Evolutionary conservation across 2,329 filamentous ascomycete genomes (phyloP).

Genomic region (Aspergillus proliferans): DNA sequence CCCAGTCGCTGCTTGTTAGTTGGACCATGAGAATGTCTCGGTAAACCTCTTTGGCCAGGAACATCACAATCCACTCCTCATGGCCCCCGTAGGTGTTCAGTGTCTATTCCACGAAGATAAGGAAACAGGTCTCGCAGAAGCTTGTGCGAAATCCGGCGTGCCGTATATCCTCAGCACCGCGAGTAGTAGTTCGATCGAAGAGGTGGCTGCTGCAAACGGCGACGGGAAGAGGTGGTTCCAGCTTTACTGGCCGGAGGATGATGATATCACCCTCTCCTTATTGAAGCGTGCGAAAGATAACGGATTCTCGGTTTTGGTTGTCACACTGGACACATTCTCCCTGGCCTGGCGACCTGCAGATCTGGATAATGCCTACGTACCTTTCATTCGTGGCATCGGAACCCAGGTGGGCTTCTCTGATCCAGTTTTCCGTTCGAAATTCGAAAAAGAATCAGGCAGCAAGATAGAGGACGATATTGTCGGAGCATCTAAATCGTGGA

Average conservation of each 20-base stretch:
- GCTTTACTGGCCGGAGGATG: slow-evolving; percentile 64
- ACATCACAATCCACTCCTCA: slow-evolving; percentile 50
- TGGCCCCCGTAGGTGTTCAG: slow-evolving; percentile 66
- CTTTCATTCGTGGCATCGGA: slow-evolving; percentile 56
- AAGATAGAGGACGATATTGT: slow-evolving; percentile 44
- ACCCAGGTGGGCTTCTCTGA: slow-evolving; percentile 60
- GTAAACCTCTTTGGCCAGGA: slow-evolving; percentile 48
- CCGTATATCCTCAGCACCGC: slow-evolving; percentile 66
- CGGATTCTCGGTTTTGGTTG: slow-evolving; percentile 61
- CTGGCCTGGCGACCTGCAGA: slow-evolving; percentile 63
- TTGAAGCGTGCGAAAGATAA: slow-evolving; percentile 55
- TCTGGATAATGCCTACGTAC: slow-evolving; percentile 51
- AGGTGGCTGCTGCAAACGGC: slow-evolving; percentile 55
- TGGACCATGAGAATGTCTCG: slow-evolving; percentile 41
- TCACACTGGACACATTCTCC: slow-evolving; percentile 66
- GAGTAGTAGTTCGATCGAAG: slow-evolving; percentile 57
- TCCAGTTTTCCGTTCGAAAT: slow-evolving; percentile 57
- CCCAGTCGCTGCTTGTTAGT: slow-evolving; percentile 12
- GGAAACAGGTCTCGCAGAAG: slow-evolving; percentile 59
- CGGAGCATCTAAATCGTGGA: slow-evolving; percentile 50
- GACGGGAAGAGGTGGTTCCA: slow-evolving; percentile 63
- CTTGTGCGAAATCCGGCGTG: slow-evolving; percentile 54
- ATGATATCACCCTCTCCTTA: slow-evolving; percentile 60
- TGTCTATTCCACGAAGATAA: slow-evolving; percentile 59
- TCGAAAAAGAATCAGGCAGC: slow-evolving; percentile 45